Evolutionary conservation across 768 basidiomycete genomes (phyloP).

Genomic region (Lactarius vividus): DNA sequence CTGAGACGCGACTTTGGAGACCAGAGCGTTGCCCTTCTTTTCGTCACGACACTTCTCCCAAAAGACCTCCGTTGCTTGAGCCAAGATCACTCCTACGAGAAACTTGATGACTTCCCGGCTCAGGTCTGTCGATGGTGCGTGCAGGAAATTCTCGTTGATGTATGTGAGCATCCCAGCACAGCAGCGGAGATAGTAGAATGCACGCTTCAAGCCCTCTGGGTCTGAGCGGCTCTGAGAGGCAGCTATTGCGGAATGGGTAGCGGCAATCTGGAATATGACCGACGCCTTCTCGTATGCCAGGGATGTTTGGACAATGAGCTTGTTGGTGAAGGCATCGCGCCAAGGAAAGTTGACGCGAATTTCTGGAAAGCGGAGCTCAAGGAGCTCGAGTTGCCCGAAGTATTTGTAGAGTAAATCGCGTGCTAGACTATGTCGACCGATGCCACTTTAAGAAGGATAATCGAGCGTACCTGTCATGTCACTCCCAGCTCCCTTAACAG

Average conservation of each 20-base stretch:
- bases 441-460: conserved; percentile 8
- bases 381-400: conserved; percentile 96
- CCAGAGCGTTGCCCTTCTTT: conserved; percentile 77
- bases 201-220: conserved; percentile 42
- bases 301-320: conserved; percentile 91
- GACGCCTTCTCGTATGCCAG: conserved; percentile 99
- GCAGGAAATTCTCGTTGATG: conserved; percentile 99
- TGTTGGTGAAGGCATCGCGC: conserved; percentile 95
- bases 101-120: conserved; percentile 94
- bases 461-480: conserved; percentile 77
- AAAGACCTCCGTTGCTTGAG: conserved; percentile 95
- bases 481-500: conserved; percentile 93
- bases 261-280: conserved; percentile 93
- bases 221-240: conserved; percentile 72
- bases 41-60: conserved; percentile 93
- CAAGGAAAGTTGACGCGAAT: conserved; percentile 95
- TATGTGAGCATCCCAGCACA: conserved; percentile 97
- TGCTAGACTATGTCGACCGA: conserved; percentile 42
- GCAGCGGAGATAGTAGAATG: conserved; percentile 88
- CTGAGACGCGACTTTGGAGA: conserved; percentile 83
- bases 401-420: conserved; percentile 98
- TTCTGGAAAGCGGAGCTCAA: conserved; percentile 95
- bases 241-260: conserved; percentile 91
- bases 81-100: conserved; percentile 80
- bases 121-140: conserved; percentile 94